These are phyloP conservation scores for Geotrichum histeridarum DNA, from an alignment of 1,139 yeast species.

Conservation along the genomic window DNA sequence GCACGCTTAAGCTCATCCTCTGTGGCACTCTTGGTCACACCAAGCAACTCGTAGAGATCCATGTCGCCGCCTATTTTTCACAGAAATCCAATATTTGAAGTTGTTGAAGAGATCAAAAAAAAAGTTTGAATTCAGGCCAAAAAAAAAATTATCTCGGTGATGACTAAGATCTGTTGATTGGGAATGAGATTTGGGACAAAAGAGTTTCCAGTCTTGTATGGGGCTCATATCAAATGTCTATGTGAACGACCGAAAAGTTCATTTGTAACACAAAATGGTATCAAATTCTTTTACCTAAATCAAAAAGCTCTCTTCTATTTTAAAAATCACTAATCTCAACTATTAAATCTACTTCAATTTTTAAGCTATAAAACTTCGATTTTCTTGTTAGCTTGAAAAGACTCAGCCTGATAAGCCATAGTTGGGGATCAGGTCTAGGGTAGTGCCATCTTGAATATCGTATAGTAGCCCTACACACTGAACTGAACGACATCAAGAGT, in stretches of 20 bases:
- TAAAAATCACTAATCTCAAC: too few species aligned
- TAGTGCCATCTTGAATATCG: not conserved
- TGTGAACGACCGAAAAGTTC: too few species aligned
- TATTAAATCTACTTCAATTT: too few species aligned
- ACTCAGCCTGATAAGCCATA: not conserved
- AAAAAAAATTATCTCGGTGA: not conserved
- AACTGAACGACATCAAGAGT: not conserved
- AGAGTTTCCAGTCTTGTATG: not conserved
- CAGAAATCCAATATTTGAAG: not conserved
- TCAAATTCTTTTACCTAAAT: too few species aligned
- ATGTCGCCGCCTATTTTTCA: slow-evolving; percentile 24
- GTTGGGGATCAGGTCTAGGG: not conserved
- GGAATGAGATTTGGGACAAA: not conserved
- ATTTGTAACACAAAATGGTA: too few species aligned
- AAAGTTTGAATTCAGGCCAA: not conserved
- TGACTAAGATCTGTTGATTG: not conserved
- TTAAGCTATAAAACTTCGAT: too few species aligned
- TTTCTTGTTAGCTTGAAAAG: too few species aligned
- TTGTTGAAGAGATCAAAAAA: not conserved
- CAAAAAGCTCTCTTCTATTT: too few species aligned
- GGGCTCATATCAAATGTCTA: too few species aligned
- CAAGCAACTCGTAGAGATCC: slow-evolving; percentile 72
- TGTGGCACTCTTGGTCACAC: slow-evolving; percentile 58
- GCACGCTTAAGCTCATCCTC: slow-evolving; percentile 82
- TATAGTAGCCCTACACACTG: not conserved